phyloP scores from a whole-genome alignment of 2,329 filamentous ascomycete species.

The Fusarium annulatum region DNA sequence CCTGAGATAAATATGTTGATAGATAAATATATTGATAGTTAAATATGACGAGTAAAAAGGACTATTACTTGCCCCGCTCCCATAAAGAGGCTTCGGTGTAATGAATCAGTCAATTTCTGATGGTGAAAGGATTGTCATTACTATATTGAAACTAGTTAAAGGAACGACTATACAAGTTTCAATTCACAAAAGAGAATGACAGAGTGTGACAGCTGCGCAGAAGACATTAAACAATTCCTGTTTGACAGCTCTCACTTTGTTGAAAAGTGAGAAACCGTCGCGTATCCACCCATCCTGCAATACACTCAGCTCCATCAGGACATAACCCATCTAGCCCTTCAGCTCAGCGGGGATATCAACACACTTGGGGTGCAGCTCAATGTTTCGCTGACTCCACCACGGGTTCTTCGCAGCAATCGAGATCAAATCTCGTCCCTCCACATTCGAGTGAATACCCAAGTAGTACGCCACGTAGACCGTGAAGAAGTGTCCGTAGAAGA shows the following conservation, averaged over 20 bases:
- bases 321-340: background rate
- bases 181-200: background rate
- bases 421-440: conserved; percentile 1
- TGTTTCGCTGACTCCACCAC: conserved; percentile 7
- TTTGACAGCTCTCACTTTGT: background rate
- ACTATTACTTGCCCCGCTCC: too few relatives aligned
- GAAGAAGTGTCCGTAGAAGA: background rate
- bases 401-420: background rate
- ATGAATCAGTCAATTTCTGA: too few relatives aligned
- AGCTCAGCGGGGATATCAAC: conserved; percentile 1
- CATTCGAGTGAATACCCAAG: background rate
- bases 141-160: background rate
- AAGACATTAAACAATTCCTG: background rate
- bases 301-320: background rate
- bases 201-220: background rate
- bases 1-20: rapidly evolving
- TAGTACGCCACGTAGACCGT: background rate
- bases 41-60: background rate
- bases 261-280: background rate
- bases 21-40: rapidly evolving
- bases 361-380: conserved; percentile 6
- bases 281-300: background rate
- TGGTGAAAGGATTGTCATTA: background rate
- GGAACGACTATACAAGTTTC: background rate
- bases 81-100: background rate